Conservation (phyloP, 78 protist genomes). For the Dictyostelium firmibasis region DNA sequence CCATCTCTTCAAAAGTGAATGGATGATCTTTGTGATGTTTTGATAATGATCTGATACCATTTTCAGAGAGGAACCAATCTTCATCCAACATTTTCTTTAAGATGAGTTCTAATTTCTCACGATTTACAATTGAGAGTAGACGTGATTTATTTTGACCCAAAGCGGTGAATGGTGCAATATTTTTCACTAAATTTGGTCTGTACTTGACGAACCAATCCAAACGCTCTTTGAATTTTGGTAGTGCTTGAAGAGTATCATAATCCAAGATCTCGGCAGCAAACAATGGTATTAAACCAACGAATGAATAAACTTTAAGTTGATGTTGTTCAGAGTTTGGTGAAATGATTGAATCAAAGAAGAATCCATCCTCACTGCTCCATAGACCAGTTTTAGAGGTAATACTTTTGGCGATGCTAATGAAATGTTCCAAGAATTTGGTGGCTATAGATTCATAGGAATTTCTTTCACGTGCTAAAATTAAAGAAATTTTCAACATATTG, state of each 20-base stretch:
- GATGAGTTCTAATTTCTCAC: conserved; percentile 24
- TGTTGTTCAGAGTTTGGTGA: background rate
- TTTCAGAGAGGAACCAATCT: conserved; percentile 73
- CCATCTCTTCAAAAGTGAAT: background rate
- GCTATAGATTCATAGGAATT: conserved; percentile 84
- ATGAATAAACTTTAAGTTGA: conserved; percentile 30
- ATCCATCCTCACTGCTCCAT: conserved; percentile 84
- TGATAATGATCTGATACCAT: conserved; percentile 85
- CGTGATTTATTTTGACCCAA: conserved; percentile 22
- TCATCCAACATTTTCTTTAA: conserved; percentile 64
- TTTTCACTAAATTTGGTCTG: conserved; percentile 36
- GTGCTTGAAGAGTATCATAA: conserved; percentile 8
- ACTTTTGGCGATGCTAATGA: conserved; percentile 63
- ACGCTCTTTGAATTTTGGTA: conserved; percentile 78
- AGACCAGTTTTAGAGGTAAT: conserved; percentile 71
- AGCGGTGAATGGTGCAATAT: conserved; percentile 11
- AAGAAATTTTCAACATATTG: conserved; percentile 85
- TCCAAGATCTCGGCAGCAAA: conserved; percentile 59
- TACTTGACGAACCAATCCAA: conserved; percentile 79
- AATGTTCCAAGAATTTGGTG: conserved; percentile 90
- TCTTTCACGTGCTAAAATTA: conserved; percentile 80
- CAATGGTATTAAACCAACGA: conserved; percentile 78
- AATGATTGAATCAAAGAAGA: conserved; percentile 75
- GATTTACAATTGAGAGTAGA: conserved; percentile 60
- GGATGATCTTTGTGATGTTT: conserved; percentile 65